Evolutionary conservation across 2,329 filamentous ascomycete genomes (phyloP).

Genomic region (Monosporascus ibericus): DNA sequence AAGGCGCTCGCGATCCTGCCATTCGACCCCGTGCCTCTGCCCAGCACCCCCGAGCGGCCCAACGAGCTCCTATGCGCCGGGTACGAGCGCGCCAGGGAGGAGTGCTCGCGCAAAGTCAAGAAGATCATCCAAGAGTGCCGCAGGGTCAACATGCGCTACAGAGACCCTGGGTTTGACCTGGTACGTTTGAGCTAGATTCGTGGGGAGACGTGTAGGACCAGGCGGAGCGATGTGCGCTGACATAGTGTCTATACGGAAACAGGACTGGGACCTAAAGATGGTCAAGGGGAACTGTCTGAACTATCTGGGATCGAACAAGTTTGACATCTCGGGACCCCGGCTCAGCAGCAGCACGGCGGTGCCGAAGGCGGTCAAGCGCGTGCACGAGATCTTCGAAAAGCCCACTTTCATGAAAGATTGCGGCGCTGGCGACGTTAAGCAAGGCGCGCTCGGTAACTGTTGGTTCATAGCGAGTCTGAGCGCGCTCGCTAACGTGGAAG

Average conservation of each 20-base stretch:
- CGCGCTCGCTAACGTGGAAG: slow-evolving; percentile 67
- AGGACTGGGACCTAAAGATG: slow-evolving; percentile 65
- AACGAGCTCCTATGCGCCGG: slow-evolving; percentile 56
- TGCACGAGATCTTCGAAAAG: slow-evolving; percentile 68
- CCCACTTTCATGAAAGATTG: slow-evolving; percentile 62
- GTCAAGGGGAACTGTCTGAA: slow-evolving; percentile 52
- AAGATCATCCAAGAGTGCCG: slow-evolving; percentile 61
- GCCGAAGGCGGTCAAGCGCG: slow-evolving; percentile 71
- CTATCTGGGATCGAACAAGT: slow-evolving; percentile 44
- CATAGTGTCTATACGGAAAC: not conserved
- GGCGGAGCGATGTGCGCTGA: slow-evolving; percentile 24
- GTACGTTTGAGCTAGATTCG: slow-evolving; percentile 37
- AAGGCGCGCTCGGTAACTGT: slow-evolving; percentile 73
- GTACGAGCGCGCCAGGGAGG: slow-evolving; percentile 58
- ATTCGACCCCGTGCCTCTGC: slow-evolving; percentile 52
- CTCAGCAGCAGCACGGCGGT: slow-evolving; percentile 41
- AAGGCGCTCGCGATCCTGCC: slow-evolving; percentile 61
- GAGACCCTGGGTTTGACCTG: slow-evolving; percentile 57
- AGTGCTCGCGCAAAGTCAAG: slow-evolving; percentile 56
- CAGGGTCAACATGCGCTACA: slow-evolving; percentile 73
- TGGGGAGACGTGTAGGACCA: slow-evolving; percentile 27
- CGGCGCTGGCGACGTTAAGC: slow-evolving; percentile 68
- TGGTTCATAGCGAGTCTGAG: slow-evolving; percentile 77
- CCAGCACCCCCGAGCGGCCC: slow-evolving; percentile 42
- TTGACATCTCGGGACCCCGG: slow-evolving; percentile 41